These are phyloP conservation scores for Camptophora hylomeconis DNA, from an alignment of 2,329 filamentous ascomycete genomes.

Conservation along the genomic window DNA sequence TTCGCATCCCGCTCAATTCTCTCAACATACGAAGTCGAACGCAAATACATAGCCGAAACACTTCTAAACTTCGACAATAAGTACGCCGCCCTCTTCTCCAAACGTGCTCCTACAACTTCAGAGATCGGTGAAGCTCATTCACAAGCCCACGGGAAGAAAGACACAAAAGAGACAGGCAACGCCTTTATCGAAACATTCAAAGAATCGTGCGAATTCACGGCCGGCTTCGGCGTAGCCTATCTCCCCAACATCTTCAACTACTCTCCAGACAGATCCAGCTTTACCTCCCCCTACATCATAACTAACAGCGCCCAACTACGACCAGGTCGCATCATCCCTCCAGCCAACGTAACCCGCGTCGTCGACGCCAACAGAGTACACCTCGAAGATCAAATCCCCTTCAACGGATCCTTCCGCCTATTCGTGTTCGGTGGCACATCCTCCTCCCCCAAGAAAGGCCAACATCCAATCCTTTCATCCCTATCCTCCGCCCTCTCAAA, in stretches of 20 bases:
- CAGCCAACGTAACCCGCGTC: constrained; percentile 71
- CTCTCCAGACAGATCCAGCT: constrained; percentile 56
- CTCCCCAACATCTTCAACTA: constrained; percentile 73
- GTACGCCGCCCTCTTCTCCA: constrained; percentile 82
- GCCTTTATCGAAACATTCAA: constrained; percentile 86
- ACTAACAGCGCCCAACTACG: constrained; percentile 46
- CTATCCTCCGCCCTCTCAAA: constrained; percentile 52
- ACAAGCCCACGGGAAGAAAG: constrained; percentile 24
- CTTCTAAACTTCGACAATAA: constrained; percentile 76
- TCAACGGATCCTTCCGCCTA: constrained; percentile 78
- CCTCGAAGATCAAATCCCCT: constrained; percentile 75
- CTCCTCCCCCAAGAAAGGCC: constrained; percentile 35
- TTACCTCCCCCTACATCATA: constrained; percentile 40
- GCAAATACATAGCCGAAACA: constrained; percentile 71
- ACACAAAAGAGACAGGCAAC: constrained; percentile 45
- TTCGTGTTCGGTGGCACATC: constrained; percentile 73
- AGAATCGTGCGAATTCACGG: constrained; percentile 80
- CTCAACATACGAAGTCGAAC: constrained; percentile 74
- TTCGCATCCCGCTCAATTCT: constrained; percentile 65
- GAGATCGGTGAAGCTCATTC: constrained; percentile 55
- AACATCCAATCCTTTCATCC: constrained; percentile 48
- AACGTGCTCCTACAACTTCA: constrained; percentile 57
- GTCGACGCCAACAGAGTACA: constrained; percentile 83
- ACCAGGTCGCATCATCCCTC: constrained; percentile 63
- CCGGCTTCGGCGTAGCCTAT: constrained; percentile 82